Conservation (phyloP, 2,329 filamentous ascomycete genomes). For the Phaeosphaeriaceae sp. region DNA sequence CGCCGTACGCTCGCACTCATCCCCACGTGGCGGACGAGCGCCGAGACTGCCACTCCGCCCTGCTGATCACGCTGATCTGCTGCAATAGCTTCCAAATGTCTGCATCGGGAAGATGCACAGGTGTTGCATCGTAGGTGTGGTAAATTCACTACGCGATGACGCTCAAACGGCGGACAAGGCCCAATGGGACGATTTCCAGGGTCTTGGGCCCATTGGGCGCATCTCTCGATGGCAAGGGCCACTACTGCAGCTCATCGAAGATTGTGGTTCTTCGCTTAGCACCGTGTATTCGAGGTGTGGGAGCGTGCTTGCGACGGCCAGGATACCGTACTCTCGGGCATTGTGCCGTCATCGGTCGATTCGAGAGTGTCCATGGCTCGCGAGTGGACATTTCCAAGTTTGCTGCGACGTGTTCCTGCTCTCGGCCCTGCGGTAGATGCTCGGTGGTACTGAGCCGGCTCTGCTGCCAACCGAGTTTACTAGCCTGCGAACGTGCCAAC, state of each 20-base stretch:
- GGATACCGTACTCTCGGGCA: not conserved
- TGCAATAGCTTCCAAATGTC: not conserved
- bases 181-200: not conserved
- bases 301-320: no score
- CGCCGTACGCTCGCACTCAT: no score
- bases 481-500: conserved; percentile 12
- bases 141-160: not conserved
- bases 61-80: not conserved
- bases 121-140: not conserved
- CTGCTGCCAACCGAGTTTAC: not conserved
- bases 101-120: no score
- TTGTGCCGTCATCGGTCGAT: not conserved
- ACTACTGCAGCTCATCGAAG: not conserved
- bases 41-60: not conserved
- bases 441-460: not conserved
- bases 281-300: not conserved
- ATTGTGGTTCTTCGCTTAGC: not conserved
- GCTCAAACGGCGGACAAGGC: no score
- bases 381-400: not conserved
- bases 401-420: not conserved
- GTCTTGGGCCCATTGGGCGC: not conserved
- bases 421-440: not conserved
- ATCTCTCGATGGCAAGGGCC: not conserved
- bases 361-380: not conserved
- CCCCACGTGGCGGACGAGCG: not conserved